Evolutionary conservation across 2,329 filamentous ascomycete species (phyloP).

Genomic region (Knoxdaviesia proteae): DNA sequence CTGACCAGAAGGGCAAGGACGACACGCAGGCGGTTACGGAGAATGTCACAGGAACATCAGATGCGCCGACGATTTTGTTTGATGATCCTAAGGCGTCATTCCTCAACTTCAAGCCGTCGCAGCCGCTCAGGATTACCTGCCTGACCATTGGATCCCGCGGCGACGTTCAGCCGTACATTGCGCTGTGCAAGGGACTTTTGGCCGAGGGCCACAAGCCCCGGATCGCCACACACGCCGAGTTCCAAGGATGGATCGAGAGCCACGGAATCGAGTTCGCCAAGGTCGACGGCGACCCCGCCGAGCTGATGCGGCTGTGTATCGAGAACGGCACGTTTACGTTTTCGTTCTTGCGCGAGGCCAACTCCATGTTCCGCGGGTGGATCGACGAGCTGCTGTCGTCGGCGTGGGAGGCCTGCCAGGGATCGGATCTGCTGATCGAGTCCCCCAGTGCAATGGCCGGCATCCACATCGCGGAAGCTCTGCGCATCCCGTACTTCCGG

Average conservation of each 20-base stretch:
- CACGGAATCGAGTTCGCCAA: slow-evolving; percentile 85
- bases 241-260: slow-evolving; percentile 70
- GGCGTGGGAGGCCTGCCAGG: slow-evolving; percentile 67
- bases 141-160: slow-evolving; percentile 89
- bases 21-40: no score
- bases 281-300: slow-evolving; percentile 76
- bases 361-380: slow-evolving; percentile 79
- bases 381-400: slow-evolving; percentile 71
- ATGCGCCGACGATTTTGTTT: slow-evolving; percentile 60
- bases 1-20: no score
- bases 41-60: slow-evolving; percentile 13
- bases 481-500: slow-evolving; percentile 85
- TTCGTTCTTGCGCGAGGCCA: slow-evolving; percentile 74
- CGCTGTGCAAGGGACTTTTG: slow-evolving; percentile 73
- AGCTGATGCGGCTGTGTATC: slow-evolving; percentile 89
- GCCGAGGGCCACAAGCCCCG: slow-evolving; percentile 69
- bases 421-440: slow-evolving; percentile 78
- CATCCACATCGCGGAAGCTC: slow-evolving; percentile 88
- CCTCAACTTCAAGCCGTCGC: slow-evolving; percentile 68
- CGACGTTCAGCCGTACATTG: slow-evolving; percentile 95
- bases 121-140: slow-evolving; percentile 69
- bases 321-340: slow-evolving; percentile 95
- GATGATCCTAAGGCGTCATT: slow-evolving; percentile 79
- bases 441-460: slow-evolving; percentile 93
- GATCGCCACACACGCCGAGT: slow-evolving; percentile 86